Conservation (phyloP, 805 yeast genomes). For the Monosporozyma yasuniensis region DNA sequence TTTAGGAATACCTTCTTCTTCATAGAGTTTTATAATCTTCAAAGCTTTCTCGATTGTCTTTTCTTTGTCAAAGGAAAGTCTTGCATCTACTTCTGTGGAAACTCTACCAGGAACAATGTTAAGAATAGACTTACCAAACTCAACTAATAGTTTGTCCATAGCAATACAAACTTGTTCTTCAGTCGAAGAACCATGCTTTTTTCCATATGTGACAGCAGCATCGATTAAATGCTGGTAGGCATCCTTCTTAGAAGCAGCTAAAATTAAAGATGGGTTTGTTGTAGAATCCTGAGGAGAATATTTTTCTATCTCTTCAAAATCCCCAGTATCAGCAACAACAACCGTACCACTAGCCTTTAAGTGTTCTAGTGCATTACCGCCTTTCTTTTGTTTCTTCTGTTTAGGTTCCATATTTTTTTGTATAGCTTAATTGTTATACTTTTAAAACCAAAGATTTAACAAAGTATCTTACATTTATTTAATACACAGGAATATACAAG, state of each 20-base stretch:
- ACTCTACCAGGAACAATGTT: constrained; percentile 98
- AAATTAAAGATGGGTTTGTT: constrained; percentile 93
- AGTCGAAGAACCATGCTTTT: constrained; percentile 43
- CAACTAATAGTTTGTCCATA: constrained; percentile 85
- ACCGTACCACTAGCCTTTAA: constrained; percentile 91
- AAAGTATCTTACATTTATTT: not conserved
- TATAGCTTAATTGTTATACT: not conserved
- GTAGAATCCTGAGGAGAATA: constrained; percentile 99
- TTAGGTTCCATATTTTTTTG: constrained; percentile 21
- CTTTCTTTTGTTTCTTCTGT: constrained; percentile 31
- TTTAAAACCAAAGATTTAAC: not conserved
- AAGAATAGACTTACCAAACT: constrained; percentile 90
- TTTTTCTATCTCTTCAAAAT: constrained; percentile 93
- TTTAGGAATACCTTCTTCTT: constrained; percentile 74
- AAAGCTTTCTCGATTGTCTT: constrained; percentile 92
- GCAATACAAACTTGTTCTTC: constrained; percentile 69
- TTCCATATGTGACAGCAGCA: constrained; percentile 80
- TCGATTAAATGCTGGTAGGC: constrained; percentile 87
- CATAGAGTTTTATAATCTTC: constrained; percentile 79
- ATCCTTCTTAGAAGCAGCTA: constrained; percentile 88
- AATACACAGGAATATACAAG: too few relatives aligned
- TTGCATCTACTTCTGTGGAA: constrained; percentile 98
- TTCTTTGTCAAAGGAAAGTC: constrained; percentile 90
- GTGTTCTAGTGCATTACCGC: constrained; percentile 69
- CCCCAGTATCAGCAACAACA: constrained; percentile 98